Percentiles rank a stretch among this genome's conserved stretches.
Evolutionary conservation across 805 yeast genomes (phyloP).

Genomic region (Citeromyces matritensis): DNA sequence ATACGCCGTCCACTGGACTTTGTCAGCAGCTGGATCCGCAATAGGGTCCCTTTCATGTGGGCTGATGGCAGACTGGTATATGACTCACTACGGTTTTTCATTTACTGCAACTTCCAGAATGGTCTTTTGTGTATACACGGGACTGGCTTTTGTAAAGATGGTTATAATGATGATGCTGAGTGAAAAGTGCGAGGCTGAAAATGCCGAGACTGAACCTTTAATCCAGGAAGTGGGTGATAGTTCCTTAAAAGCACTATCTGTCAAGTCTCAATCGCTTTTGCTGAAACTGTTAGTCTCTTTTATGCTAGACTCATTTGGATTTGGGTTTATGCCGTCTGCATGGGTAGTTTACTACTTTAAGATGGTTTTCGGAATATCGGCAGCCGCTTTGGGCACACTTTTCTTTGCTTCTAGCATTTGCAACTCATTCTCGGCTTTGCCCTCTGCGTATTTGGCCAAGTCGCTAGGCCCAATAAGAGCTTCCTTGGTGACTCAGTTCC

Average conservation of each 20-base stretch:
- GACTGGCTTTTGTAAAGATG: constrained; percentile 36
- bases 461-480: constrained; percentile 67
- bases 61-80: constrained; percentile 29
- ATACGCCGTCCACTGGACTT: constrained; percentile 59
- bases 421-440: constrained; percentile 57
- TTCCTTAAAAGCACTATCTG: constrained; percentile 21
- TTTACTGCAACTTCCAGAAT: constrained; percentile 32
- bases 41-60: constrained; percentile 60
- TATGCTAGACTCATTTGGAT: constrained; percentile 78
- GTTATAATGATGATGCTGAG: constrained; percentile 33
- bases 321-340: constrained; percentile 77
- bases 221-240: constrained; percentile 5
- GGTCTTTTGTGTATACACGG: constrained; percentile 41
- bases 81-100: constrained; percentile 15
- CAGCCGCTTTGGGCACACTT: constrained; percentile 47
- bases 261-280: constrained; percentile 25
- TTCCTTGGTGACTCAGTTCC: constrained; percentile 59
- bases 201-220: constrained; percentile 9
- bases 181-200: constrained; percentile 31
- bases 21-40: constrained; percentile 62
- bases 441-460: constrained; percentile 60
- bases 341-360: constrained; percentile 81
- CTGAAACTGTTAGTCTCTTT: constrained; percentile 41
- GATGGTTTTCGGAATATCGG: constrained; percentile 32
- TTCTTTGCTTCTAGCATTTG: constrained; percentile 51